Evolutionary conservation across 2,329 filamentous ascomycete species (phyloP), one percentile per base, ranked within the genome.

Genomic region (Ophiocordyceps polyrhachis-furcata): DNA sequence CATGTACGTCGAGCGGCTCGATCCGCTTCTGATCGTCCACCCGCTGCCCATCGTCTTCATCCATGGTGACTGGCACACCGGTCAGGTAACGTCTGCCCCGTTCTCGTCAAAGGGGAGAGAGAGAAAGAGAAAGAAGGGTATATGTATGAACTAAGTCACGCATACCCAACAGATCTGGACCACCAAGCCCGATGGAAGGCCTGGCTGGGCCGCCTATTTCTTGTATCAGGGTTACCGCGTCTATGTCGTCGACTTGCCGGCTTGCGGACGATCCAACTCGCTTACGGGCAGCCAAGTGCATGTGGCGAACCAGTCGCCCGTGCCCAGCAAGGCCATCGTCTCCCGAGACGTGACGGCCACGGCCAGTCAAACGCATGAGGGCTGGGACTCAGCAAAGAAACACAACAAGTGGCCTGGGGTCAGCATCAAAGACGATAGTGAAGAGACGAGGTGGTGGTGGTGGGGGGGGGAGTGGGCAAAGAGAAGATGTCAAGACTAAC

Each of bases 131-230:
- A 7, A n/a, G 15, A 32, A 9, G 31, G 6, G 12, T 14, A 32
- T 14, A n/a, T n/a, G n/a, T 14, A 3, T 5, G 12, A 15, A 15
- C 31, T 32, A 13, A 32, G 15, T 3, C 31, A n/a, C 15, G 13
- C 31, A n/a, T 15, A n/a, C 8, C 9, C 4, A 2, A 15, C 12
- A 65, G 61, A 53, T 63, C 42, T 68, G 61, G 60, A 51, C 65
- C 14, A 63, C 63, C 35, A 73, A 68, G 17, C 68, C 70, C 6
- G 67, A 72, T 45, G 60, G 62, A 14, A 51, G 57, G 2, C 56
- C 58, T 1, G 68, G 68, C 9, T 72, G 68, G 68, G 63, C 66
- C 0, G 60, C 62, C 0, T 65, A 55, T 44, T 71, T 72, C 42
- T 50, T 68, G 1, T 49, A 50, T 0, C 49, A 58, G 21, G 67